Evolutionary conservation across 352 stramenopile species (phyloP).

Genomic region (Nothophytophthora sp.): DNA sequence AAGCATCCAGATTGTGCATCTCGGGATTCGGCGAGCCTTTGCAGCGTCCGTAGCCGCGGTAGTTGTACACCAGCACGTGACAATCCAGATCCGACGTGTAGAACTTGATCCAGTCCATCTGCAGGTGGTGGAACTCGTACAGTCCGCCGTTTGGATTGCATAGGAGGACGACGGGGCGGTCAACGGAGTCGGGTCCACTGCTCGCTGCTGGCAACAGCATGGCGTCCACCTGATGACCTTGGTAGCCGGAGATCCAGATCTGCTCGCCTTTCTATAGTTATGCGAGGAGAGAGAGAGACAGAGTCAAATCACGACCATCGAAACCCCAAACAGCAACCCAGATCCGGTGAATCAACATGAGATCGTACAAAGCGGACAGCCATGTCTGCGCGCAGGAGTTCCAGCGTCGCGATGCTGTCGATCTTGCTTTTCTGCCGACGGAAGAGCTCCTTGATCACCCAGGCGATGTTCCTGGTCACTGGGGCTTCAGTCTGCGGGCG

Average conservation of each 20-base stretch:
- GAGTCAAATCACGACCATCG: too few species aligned
- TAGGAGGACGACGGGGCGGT: conserved; percentile 61
- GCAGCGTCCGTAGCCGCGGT: conserved; percentile 83
- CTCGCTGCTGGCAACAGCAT: conserved; percentile 76
- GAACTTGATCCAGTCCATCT: conserved; percentile 91
- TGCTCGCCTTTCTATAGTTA: conserved; percentile 66
- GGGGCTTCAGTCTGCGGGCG: conserved; percentile 36
- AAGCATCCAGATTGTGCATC: conserved; percentile 63
- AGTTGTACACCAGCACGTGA: conserved; percentile 88
- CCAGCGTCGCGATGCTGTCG: conserved; percentile 71
- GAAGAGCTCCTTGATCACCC: conserved; percentile 58
- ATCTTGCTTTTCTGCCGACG: conserved; percentile 36
- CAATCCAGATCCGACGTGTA: conserved; percentile 75
- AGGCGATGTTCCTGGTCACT: conserved; percentile 40
- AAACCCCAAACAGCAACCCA: neutral
- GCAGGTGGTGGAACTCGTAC: conserved; percentile 88
- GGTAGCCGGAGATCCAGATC: conserved; percentile 72
- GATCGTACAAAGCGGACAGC: conserved; percentile 65
- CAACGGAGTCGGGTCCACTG: conserved; percentile 25
- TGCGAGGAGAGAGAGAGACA: neutral
- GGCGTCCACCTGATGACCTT: conserved; percentile 69
- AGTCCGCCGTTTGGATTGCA: conserved; percentile 87
- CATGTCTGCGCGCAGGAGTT: conserved; percentile 84
- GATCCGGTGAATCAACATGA: neutral
- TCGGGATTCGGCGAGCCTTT: conserved; percentile 55